Evolutionary conservation across 768 basidiomycete species (phyloP).

Genomic region (Agrocybe chaxingu): DNA sequence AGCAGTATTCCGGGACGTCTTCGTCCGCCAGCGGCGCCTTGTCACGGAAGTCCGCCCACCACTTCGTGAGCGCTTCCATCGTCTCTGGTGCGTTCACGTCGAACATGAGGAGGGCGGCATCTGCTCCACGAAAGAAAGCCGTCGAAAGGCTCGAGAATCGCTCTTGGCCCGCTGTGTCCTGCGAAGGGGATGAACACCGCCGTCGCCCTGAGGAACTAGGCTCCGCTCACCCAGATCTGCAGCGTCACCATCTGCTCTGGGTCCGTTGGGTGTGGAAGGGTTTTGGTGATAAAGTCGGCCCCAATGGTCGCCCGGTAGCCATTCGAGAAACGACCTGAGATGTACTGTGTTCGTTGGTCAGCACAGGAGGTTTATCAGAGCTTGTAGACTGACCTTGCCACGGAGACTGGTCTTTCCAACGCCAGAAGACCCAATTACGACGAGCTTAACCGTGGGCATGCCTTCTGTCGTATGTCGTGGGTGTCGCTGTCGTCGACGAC

Average conservation of each 20-base stretch:
- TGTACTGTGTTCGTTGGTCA: slow-evolving; percentile 46
- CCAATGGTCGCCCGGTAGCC: slow-evolving; percentile 86
- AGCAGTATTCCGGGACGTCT: slow-evolving; percentile 61
- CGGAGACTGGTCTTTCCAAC: slow-evolving; percentile 85
- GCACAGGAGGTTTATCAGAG: not conserved
- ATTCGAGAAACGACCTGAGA: slow-evolving; percentile 70
- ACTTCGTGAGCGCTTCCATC: slow-evolving; percentile 55
- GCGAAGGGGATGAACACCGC: slow-evolving; percentile 6
- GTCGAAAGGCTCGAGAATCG: slow-evolving; percentile 79
- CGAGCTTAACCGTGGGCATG: slow-evolving; percentile 78
- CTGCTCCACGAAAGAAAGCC: slow-evolving; percentile 84
- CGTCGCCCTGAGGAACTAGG: not conserved
- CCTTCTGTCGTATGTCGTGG: slow-evolving; percentile 9
- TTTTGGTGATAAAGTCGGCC: slow-evolving; percentile 84
- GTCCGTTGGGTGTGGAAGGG: slow-evolving; percentile 55
- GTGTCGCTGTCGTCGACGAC: no score
- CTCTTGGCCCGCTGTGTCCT: slow-evolving; percentile 89
- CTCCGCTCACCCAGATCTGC: slow-evolving; percentile 50
- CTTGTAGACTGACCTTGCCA: slow-evolving; percentile 52
- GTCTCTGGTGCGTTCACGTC: slow-evolving; percentile 70
- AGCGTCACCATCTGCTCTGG: slow-evolving; percentile 58
- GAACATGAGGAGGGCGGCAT: slow-evolving; percentile 79
- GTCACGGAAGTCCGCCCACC: slow-evolving; percentile 78
- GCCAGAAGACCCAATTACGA: slow-evolving; percentile 77
- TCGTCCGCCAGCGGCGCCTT: slow-evolving; percentile 66